A percentile compares a stretch with the other conserved stretches of the same genome.
These are phyloP conservation scores for Entophlyctis luteolus DNA, from an alignment of 192 early-diverging fungal species.

Conservation along the genomic window DNA sequence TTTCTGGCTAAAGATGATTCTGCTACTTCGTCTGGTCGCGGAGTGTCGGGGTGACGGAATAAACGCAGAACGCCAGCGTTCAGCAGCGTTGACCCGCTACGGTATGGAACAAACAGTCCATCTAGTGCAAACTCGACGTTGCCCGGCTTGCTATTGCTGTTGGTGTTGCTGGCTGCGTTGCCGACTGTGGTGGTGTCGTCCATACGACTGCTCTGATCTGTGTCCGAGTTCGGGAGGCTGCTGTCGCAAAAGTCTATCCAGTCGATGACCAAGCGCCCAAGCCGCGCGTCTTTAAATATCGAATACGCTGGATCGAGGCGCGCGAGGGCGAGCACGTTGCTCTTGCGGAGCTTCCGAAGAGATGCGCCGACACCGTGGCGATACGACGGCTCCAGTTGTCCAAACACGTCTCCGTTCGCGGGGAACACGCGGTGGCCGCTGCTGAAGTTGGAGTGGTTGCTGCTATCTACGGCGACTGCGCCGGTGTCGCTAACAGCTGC, in stretches of 20 bases:
- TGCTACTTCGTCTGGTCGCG: background rate
- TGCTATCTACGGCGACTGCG: background rate
- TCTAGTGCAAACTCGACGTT: background rate
- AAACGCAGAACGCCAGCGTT: constrained; percentile 64
- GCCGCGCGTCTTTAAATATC: background rate
- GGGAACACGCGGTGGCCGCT: background rate
- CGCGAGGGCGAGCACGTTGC: background rate
- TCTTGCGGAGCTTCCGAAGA: constrained; percentile 1
- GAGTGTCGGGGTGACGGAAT: constrained; percentile 49
- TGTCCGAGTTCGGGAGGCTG: background rate
- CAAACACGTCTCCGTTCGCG: background rate
- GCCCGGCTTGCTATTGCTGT: background rate
- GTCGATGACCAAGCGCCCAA: constrained; percentile 1
- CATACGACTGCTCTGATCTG: background rate
- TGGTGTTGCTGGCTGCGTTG: background rate
- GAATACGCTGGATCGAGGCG: background rate
- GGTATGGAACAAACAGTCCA: constrained; percentile 31
- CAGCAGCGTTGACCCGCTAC: constrained; percentile 34
- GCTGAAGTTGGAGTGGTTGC: background rate
- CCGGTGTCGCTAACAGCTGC: too few relatives aligned
- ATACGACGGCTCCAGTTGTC: background rate
- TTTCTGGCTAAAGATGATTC: background rate
- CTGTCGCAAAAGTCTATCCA: constrained; percentile 3
- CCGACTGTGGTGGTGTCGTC: background rate
- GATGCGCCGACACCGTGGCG: background rate